Conservation (phyloP, 129 eudicot species). For the Centella asiatica region DNA sequence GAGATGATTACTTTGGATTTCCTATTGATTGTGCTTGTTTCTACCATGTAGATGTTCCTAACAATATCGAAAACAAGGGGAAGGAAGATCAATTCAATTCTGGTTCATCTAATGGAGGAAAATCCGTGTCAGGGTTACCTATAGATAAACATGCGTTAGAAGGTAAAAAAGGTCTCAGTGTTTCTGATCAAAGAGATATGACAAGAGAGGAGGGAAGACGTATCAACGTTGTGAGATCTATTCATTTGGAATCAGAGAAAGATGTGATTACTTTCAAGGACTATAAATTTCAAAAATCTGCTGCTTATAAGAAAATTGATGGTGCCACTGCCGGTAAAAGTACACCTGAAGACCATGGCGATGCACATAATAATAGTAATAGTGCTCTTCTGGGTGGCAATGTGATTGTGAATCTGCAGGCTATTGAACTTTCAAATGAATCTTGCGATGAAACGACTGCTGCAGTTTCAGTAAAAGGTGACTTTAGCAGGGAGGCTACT, state of each 20-base stretch:
- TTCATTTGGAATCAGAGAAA: conserved; percentile 1
- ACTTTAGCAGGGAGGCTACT: conserved; percentile 12
- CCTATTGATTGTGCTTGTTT: conserved; percentile 4
- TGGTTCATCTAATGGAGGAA: conserved; percentile 6
- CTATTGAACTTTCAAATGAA: conserved; percentile 5
- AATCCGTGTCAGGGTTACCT: conserved; percentile 6
- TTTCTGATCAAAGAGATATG: conserved; percentile 4
- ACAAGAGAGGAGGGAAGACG: conserved; percentile 8
- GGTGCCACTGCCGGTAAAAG: conserved; percentile 36
- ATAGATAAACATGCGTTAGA: background rate
- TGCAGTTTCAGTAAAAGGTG: conserved; percentile 12
- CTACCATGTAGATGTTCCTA: conserved; percentile 33
- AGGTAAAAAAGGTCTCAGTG: conserved; percentile 1
- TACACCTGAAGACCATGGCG: conserved; percentile 16
- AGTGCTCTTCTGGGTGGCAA: conserved; percentile 21
- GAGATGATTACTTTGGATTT: conserved; percentile 9
- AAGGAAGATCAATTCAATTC: conserved; percentile 15
- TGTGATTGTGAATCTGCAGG: conserved; percentile 18
- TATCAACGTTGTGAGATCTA: conserved; percentile 14
- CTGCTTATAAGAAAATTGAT: no score
- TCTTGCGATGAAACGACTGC: conserved; percentile 15
- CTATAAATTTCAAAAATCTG: conserved; percentile 15
- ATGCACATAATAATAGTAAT: conserved; percentile 10
- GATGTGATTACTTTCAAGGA: conserved; percentile 13
- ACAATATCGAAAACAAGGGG: conserved; percentile 13